Conservation (phyloP, 208 protist genomes). For the Leishmania tarentolae region DNA sequence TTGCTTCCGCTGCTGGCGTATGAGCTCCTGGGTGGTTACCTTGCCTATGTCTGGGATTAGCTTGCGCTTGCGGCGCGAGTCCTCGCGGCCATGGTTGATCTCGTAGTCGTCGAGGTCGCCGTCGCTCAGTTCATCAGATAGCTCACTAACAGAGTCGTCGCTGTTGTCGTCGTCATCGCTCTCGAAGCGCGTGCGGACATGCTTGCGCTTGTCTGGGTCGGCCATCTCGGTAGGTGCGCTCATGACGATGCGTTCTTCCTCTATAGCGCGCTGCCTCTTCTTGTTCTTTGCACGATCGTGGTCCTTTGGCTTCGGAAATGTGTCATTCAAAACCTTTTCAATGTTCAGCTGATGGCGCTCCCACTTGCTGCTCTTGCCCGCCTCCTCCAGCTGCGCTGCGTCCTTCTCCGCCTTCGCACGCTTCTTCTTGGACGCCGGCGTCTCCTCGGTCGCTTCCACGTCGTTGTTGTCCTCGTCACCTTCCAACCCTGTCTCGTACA, state of each 20-base stretch:
- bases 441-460: conserved; percentile 32
- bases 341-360: conserved; percentile 84
- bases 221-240: conserved; percentile 39
- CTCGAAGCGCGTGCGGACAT: conserved; percentile 51
- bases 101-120: conserved; percentile 52
- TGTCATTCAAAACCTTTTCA: conserved; percentile 81
- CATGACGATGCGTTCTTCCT: conserved; percentile 85
- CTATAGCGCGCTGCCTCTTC: conserved; percentile 53
- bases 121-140: conserved; percentile 45
- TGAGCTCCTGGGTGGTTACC: conserved; percentile 81
- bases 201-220: conserved; percentile 43
- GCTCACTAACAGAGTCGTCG: conserved; percentile 33
- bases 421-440: conserved; percentile 46
- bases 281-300: conserved; percentile 31
- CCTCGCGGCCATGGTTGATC: conserved; percentile 63
- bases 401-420: conserved; percentile 43
- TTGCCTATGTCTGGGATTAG: conserved; percentile 73
- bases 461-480: conserved; percentile 37
- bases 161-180: conserved; percentile 42
- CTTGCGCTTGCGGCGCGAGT: conserved; percentile 74
- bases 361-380: conserved; percentile 66
- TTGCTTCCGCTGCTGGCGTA: conserved; percentile 85
- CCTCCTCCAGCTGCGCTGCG: conserved; percentile 32
- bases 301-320: conserved; percentile 77
- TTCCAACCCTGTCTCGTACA: conserved; percentile 74